Evolutionary conservation across 2,329 filamentous ascomycete genomes (phyloP).

Genomic region (Incumbomyces delicatus): DNA sequence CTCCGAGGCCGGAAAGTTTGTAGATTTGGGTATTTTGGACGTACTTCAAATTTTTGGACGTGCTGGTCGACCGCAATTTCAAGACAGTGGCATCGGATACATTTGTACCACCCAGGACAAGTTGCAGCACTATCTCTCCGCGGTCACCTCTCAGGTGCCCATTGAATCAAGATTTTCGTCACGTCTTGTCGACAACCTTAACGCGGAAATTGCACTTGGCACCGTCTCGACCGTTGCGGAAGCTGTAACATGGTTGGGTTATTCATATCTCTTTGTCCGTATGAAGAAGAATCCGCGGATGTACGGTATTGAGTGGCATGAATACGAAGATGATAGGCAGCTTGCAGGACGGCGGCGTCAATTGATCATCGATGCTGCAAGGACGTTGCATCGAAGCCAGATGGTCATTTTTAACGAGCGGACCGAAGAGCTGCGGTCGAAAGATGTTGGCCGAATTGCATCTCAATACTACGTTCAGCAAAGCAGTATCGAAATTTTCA

Average conservation of each 20-base stretch:
- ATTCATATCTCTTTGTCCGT: slow-evolving; percentile 92
- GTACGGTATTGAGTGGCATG: slow-evolving; percentile 92
- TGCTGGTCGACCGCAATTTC: slow-evolving; percentile 93
- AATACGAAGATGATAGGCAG: slow-evolving; percentile 77
- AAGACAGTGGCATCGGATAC: slow-evolving; percentile 95
- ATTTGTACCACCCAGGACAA: slow-evolving; percentile 97
- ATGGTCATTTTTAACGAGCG: slow-evolving; percentile 98
- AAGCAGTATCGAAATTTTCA: slow-evolving; percentile 91
- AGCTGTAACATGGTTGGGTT: slow-evolving; percentile 93
- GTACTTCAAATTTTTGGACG: slow-evolving; percentile 97
- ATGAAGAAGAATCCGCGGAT: slow-evolving; percentile 87
- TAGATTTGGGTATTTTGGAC: slow-evolving; percentile 91
- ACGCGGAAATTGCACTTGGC: slow-evolving; percentile 85
- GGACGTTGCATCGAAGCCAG: slow-evolving; percentile 79
- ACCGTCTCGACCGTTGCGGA: slow-evolving; percentile 92
- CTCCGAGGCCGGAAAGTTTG: slow-evolving; percentile 89
- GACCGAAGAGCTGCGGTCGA: slow-evolving; percentile 85
- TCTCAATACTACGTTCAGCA: slow-evolving; percentile 96
- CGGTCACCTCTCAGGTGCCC: slow-evolving; percentile 89
- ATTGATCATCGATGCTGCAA: slow-evolving; percentile 78
- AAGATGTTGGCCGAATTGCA: slow-evolving; percentile 91
- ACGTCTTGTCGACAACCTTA: slow-evolving; percentile 91
- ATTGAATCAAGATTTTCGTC: slow-evolving; percentile 95
- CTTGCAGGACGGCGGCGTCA: slow-evolving; percentile 78
- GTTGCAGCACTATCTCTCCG: slow-evolving; percentile 77